phyloP scores from a whole-genome alignment of 2,329 filamentous ascomycete species.

The Sordariomycetes sp. region DNA sequence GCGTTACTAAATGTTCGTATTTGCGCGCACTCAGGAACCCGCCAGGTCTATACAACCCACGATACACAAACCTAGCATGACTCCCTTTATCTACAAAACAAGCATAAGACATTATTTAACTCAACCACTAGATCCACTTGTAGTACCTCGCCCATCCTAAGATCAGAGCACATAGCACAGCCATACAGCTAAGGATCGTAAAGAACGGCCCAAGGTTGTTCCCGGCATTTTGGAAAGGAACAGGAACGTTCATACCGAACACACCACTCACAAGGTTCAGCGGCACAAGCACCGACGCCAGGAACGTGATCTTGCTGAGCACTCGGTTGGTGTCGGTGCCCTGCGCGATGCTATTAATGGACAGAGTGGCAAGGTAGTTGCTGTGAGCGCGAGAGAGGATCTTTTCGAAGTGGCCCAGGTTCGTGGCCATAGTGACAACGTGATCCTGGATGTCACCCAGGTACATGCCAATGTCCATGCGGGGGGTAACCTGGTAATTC shows the following conservation, averaged over 20 bases:
- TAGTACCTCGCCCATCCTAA: conserved; percentile 35
- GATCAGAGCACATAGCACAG: conserved; percentile 38
- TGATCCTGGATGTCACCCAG: conserved; percentile 97
- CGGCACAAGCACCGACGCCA: conserved; percentile 92
- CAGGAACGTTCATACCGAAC: conserved; percentile 79
- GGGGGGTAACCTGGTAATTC: conserved; percentile 88
- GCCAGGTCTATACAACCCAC: not conserved
- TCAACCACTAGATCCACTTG: conserved; percentile 42
- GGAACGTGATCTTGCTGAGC: conserved; percentile 87
- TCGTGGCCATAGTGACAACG: conserved; percentile 98
- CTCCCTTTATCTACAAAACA: not conserved
- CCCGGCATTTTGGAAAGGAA: conserved; percentile 49
- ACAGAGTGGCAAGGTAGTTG: conserved; percentile 93
- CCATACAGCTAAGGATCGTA: conserved; percentile 41
- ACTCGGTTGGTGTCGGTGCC: conserved; percentile 83
- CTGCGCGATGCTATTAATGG: conserved; percentile 81
- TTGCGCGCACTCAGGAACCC: too few relatives aligned
- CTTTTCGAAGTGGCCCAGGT: conserved; percentile 92
- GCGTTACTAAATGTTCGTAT: too few relatives aligned
- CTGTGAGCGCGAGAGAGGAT: conserved; percentile 89
- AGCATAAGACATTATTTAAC: conserved; percentile 5
- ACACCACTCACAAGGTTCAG: conserved; percentile 85
- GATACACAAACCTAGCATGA: not conserved
- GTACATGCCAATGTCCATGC: conserved; percentile 94
- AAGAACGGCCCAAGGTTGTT: conserved; percentile 47